Evolutionary conservation across 176 grass and related monocot species (phyloP), one percentile per base, ranked within the genome.

Genomic region (Secale cereale): DNA sequence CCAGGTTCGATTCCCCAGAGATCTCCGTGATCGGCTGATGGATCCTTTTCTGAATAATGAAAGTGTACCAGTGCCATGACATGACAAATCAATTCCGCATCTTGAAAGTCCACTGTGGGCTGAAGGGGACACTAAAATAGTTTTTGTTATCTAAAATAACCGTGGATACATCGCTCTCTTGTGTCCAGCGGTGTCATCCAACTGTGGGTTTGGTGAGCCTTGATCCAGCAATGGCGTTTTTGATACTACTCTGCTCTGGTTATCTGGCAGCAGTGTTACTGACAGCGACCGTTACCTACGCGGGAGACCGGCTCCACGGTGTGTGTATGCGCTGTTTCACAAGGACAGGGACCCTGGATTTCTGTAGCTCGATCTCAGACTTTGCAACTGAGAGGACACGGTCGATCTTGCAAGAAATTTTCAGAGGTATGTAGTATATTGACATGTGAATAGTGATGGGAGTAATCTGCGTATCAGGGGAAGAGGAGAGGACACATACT

Each of bases 251-350:
- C 35, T 7, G 3, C 48, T 54, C 31, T 40, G 75, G 40, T 80
- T 67, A 25, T 62, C 29, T 64, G 77, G 23, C 11, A 65, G 8
- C 62, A 41, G 76, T 62, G 79, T 19, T 31, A 26, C 60, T 12
- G 89, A 91, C 52, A 87, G 69, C 85, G 85, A 87, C 89, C 25
- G 61, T 77, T 87, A 84, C 81, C 85, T 64, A 87, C 72, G 83
- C 83, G 7, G 72, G 63, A 86, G 52, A 82, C 40, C 59, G 8
- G 76, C 63, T 69, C 54, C 9, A 32, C 4, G 16, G 36, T 54
- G 37, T 81, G 54, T 3, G 54, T 22, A 57, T 57, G 19, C 2
- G 2, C 9, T 22, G 6, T 59, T n/a, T 60, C 59, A 48, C 15
- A 17, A 11, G 32, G 66, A 56, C 74, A 33, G 45, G 6, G 52